Percentiles rank a stretch among this genome's conserved stretches.
Conservation (phyloP, 2,329 filamentous ascomycete genomes). For the Aciculosporium take region DNA sequence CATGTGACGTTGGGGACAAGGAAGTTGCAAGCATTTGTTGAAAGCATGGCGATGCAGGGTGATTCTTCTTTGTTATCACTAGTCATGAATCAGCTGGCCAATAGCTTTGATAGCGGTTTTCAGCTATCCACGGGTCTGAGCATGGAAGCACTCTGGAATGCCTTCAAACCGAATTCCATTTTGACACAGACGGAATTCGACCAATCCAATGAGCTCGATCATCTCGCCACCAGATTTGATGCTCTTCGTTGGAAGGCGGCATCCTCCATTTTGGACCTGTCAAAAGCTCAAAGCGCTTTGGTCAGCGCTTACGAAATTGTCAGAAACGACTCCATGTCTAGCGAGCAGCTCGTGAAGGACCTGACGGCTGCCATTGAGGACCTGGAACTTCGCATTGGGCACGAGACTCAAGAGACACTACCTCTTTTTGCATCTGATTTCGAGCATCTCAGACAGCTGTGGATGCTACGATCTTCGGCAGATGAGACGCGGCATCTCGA, state of each 20-base stretch:
- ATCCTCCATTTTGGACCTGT: constrained; percentile 35
- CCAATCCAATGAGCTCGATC: constrained; percentile 36
- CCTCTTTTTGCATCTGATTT: constrained; percentile 43
- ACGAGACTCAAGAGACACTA: constrained; percentile 24
- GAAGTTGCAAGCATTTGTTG: constrained; percentile 23
- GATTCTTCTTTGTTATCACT: constrained; percentile 24
- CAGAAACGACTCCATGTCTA: constrained; percentile 25
- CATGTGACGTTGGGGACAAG: constrained; percentile 39
- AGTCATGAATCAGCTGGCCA: constrained; percentile 29
- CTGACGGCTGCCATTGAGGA: constrained; percentile 36
- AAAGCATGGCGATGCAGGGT: constrained; percentile 11
- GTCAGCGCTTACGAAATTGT: constrained; percentile 42
- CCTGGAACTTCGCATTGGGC: constrained; percentile 32
- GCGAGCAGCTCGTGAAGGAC: constrained; percentile 32
- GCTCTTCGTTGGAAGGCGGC: constrained; percentile 43
- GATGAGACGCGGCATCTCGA: background rate
- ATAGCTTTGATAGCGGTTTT: constrained; percentile 54
- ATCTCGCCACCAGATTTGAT: constrained; percentile 46
- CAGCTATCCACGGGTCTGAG: constrained; percentile 59
- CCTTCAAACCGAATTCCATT: constrained; percentile 50
- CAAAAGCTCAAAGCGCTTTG: constrained; percentile 39
- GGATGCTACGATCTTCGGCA: constrained; percentile 23
- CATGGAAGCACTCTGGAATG: constrained; percentile 68
- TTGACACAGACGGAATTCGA: constrained; percentile 29
- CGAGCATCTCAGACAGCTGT: constrained; percentile 40